Evolutionary conservation across 1,284 basidiomycete species (phyloP).

Genomic region (Meripilus lineatus): DNA sequence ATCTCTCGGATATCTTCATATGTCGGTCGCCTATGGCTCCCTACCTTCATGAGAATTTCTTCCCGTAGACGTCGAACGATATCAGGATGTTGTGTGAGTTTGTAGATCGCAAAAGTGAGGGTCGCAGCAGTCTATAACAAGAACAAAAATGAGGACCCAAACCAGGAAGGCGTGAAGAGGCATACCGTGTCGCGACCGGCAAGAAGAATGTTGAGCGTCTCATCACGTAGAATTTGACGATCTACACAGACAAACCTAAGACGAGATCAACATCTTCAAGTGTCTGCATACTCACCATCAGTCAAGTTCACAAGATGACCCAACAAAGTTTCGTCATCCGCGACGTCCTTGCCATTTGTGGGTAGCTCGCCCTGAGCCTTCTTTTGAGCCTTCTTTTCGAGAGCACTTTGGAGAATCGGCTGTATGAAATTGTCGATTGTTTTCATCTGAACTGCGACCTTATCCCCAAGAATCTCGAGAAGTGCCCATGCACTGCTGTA

Average conservation of each 20-base stretch:
- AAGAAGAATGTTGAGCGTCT: slow-evolving; percentile 31
- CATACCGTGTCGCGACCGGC: slow-evolving; percentile 32
- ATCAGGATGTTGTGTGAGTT: slow-evolving; percentile 34
- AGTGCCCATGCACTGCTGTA: slow-evolving; percentile 62
- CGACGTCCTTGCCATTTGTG: slow-evolving; percentile 26
- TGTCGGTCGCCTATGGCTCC: slow-evolving; percentile 28
- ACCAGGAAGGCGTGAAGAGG: not conserved
- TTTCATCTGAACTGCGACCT: slow-evolving; percentile 43
- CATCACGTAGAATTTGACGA: slow-evolving; percentile 26
- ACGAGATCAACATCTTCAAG: not conserved
- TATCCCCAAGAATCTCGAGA: slow-evolving; percentile 60
- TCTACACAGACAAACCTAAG: slow-evolving; percentile 13
- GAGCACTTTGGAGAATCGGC: slow-evolving; percentile 51
- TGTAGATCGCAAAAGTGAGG: slow-evolving; percentile 36
- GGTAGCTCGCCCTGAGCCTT: slow-evolving; percentile 11
- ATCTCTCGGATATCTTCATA: slow-evolving; percentile 33
- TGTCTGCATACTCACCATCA: slow-evolving; percentile 37
- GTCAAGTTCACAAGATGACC: slow-evolving; percentile 56
- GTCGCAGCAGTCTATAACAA: slow-evolving; percentile 25
- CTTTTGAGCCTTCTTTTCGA: slow-evolving; percentile 26
- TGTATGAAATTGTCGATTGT: slow-evolving; percentile 57
- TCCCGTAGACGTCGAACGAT: slow-evolving; percentile 32
- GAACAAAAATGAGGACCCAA: not conserved
- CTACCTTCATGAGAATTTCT: slow-evolving; percentile 36
- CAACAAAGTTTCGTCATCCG: slow-evolving; percentile 47